Base-by-base conservation (phyloP, 768 basidiomycete species). In the Termitomyces eurrhizus region DNA sequence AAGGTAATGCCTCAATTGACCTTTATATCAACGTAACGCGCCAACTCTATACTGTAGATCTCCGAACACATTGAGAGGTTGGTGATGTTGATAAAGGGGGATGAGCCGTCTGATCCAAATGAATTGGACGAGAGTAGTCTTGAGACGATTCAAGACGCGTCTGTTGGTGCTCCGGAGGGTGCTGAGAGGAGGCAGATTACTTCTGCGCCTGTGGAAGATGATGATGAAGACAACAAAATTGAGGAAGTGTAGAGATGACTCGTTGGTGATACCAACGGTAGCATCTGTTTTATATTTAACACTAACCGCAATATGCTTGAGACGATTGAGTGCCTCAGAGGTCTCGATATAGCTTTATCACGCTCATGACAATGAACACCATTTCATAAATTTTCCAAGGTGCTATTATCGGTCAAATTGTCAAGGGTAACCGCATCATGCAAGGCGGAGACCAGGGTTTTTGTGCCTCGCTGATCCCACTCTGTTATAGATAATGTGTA, bases 21-120 rank as follows among this genome's bases (percentile, higher is more conserved):
- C 48, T 32, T 21, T 7, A 14, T 36, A 2, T 29, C 24, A 52
- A 32, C 29, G 18, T 11, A 9, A 26, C n/a, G 32, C 39, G 1
- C 35, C 41, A 21, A 50, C 50, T 39, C 45, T 57, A 57, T 53
- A 7, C 32, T 35, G 36, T 66, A 96, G 93, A 85, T 96, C 51
- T 84, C 87, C 2, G 93, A 93, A 70, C 88, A 90, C 48, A 90
- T 97, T 44, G 93, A 94, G 68, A 85, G 93, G 16, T 77, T 98
- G 8, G 97, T 98, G 4, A 88, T 83, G 63, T 74, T 98, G n/a
- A 70, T 99, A 41, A 86, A 95, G 66, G 82, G 92, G 1, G 83
- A 88, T 0, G 93, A 95, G 69, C 84, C 82, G 4, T 77, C 83
- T 9, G 79, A 78, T 9, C 64, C 70, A 4, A 67, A 66, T n/a